Conservation (phyloP, 805 yeast species). For the Candida ipomoeae region DNA sequence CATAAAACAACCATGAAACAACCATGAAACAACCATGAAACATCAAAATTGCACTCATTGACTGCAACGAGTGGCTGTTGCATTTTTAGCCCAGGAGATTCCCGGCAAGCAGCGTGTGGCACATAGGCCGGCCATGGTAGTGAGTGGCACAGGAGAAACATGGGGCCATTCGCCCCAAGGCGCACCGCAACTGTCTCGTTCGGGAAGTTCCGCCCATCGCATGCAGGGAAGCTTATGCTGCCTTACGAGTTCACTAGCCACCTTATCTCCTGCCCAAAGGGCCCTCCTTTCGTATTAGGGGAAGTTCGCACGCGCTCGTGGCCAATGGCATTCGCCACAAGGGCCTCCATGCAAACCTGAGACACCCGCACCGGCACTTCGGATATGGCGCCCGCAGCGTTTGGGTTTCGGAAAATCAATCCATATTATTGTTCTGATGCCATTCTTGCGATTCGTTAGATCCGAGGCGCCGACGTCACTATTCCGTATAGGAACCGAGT, state of each 20-base stretch:
- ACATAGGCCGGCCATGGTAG: neutral
- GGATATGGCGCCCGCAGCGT: neutral
- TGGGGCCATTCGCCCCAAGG: neutral
- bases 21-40: too few relatives aligned
- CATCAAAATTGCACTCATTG: too few relatives aligned
- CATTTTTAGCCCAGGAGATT: too few relatives aligned
- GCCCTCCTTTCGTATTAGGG: neutral
- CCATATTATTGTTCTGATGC: too few relatives aligned
- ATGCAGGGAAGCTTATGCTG: neutral
- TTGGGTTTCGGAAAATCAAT: too few relatives aligned
- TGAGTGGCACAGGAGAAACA: neutral
- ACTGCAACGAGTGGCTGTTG: too few relatives aligned
- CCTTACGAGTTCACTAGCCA: neutral
- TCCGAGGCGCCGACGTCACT: too few relatives aligned
- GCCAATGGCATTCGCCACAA: neutral
- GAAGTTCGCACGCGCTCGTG: neutral
- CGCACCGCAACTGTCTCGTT: neutral
- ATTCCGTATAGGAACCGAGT: too few relatives aligned
- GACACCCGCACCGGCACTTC: neutral
- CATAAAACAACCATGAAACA: too few relatives aligned
- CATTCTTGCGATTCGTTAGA: too few relatives aligned
- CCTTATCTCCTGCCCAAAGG: neutral
- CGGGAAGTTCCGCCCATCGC: neutral
- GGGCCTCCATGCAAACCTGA: neutral
- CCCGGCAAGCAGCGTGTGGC: neutral